Conservation (phyloP, 768 basidiomycete species). For the Mycena galericulata region DNA sequence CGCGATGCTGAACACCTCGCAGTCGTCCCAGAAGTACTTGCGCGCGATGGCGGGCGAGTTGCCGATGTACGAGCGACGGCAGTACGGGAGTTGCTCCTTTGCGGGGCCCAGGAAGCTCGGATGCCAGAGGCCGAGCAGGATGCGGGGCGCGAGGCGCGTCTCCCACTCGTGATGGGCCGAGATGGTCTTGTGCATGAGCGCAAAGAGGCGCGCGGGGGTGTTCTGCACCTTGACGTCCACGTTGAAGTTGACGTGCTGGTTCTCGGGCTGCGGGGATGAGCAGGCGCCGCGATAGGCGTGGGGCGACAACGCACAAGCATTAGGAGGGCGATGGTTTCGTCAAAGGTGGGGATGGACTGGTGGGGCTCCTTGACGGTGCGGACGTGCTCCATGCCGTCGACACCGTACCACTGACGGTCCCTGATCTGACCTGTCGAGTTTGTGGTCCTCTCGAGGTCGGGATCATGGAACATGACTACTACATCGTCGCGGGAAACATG, state of each 20-base stretch:
- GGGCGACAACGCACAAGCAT: slow-evolving; percentile 68
- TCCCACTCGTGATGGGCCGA: slow-evolving; percentile 77
- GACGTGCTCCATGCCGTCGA: slow-evolving; percentile 79
- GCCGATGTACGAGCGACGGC: slow-evolving; percentile 89
- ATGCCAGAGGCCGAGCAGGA: slow-evolving; percentile 90
- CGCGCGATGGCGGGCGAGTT: slow-evolving; percentile 76
- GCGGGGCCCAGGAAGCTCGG: slow-evolving; percentile 88
- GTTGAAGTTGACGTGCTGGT: slow-evolving; percentile 82
- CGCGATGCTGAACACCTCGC: slow-evolving; percentile 87
- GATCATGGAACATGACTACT: slow-evolving; percentile 97
- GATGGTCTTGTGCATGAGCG: slow-evolving; percentile 79
- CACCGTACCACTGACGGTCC: slow-evolving; percentile 78
- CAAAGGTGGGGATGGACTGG: slow-evolving; percentile 92
- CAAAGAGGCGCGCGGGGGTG: slow-evolving; percentile 87
- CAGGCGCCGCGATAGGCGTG: slow-evolving; percentile 13
- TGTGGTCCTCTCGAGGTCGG: slow-evolving; percentile 87
- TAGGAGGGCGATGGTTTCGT: slow-evolving; percentile 80
- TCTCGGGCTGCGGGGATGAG: slow-evolving; percentile 66
- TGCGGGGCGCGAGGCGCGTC: slow-evolving; percentile 79
- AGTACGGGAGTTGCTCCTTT: slow-evolving; percentile 81
- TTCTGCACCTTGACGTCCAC: slow-evolving; percentile 96
- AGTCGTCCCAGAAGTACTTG: slow-evolving; percentile 90
- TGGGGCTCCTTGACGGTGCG: slow-evolving; percentile 83
- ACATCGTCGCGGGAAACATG: slow-evolving; percentile 91
- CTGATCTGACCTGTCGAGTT: slow-evolving; percentile 80